Conservation (phyloP, 345 rosid genomes). For the Turritis glabra region DNA sequence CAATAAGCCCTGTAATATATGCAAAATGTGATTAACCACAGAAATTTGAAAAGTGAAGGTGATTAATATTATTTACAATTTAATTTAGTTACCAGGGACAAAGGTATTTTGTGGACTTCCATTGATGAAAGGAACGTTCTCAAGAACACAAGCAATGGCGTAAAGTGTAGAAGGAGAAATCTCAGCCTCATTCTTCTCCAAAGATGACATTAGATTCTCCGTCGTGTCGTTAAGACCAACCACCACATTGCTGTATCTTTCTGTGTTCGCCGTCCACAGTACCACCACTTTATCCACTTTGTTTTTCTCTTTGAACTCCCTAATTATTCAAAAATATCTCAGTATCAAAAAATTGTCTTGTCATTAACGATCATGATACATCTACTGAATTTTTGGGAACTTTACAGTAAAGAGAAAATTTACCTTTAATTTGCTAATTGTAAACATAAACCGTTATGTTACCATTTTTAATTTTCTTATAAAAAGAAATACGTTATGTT, state of each 20-base stretch:
- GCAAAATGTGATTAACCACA: not conserved
- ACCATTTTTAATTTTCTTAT: not conserved
- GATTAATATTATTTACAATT: not conserved
- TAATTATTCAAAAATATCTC: constrained; percentile 8
- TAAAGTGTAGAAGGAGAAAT: constrained; percentile 93
- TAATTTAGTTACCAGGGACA: constrained; percentile 69
- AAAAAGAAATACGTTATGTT: not conserved
- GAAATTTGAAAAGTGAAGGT: not conserved
- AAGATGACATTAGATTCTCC: constrained; percentile 79
- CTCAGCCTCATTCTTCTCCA: constrained; percentile 86
- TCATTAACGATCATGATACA: not conserved
- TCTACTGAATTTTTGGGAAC: too few relatives aligned
- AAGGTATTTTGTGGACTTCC: constrained; percentile 99
- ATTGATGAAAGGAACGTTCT: constrained; percentile 90
- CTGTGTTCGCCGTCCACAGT: constrained; percentile 99
- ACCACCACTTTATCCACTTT: constrained; percentile 90
- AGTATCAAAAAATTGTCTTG: too few relatives aligned
- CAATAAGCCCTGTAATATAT: constrained; percentile 69
- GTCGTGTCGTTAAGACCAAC: constrained; percentile 88
- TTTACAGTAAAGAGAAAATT: too few relatives aligned
- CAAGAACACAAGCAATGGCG: constrained; percentile 86
- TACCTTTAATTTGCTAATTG: too few relatives aligned
- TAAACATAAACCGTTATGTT: not conserved
- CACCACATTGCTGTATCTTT: constrained; percentile 86
- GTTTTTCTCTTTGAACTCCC: constrained; percentile 87